Percentiles rank a stretch among this genome's conserved stretches.
These are phyloP conservation scores for Zygoascus hellenicus DNA, from an alignment of 1,139 yeast species.

Conservation along the genomic window DNA sequence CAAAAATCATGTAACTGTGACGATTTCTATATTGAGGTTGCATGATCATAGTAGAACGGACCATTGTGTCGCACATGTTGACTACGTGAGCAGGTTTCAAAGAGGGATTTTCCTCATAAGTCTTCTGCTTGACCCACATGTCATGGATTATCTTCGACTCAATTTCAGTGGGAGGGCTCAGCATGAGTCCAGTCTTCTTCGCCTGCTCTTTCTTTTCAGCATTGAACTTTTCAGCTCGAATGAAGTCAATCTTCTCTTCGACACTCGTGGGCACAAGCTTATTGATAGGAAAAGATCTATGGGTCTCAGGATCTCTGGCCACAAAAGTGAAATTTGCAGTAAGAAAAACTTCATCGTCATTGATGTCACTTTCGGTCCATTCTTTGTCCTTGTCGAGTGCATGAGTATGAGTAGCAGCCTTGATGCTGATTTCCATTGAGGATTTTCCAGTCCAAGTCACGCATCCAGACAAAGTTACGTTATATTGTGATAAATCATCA, in stretches of 20 bases:
- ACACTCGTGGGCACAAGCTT: constrained; percentile 68
- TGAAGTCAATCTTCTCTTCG: constrained; percentile 73
- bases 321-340: constrained; percentile 93
- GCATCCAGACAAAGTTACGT: constrained; percentile 76
- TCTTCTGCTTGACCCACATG: constrained; percentile 47
- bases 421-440: constrained; percentile 91
- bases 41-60: constrained; percentile 77
- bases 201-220: constrained; percentile 78
- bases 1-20: constrained; percentile 90
- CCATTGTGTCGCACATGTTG: constrained; percentile 61
- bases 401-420: constrained; percentile 70
- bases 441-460: constrained; percentile 94
- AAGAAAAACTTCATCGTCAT: constrained; percentile 53
- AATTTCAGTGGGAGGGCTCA: constrained; percentile 55
- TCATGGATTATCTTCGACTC: constrained; percentile 72
- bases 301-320: constrained; percentile 87
- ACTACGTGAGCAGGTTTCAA: constrained; percentile 43
- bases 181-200: constrained; percentile 48
- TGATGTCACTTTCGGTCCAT: constrained; percentile 37
- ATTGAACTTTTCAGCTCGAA: constrained; percentile 84
- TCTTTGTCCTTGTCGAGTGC: constrained; percentile 33
- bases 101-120: constrained; percentile 21
- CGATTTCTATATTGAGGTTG: constrained; percentile 95
- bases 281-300: constrained; percentile 80
- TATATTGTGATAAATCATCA: constrained; percentile 68